These are phyloP conservation scores for Guyanaporus albipodus DNA, from an alignment of 768 basidiomycete genomes.

Conservation along the genomic window DNA sequence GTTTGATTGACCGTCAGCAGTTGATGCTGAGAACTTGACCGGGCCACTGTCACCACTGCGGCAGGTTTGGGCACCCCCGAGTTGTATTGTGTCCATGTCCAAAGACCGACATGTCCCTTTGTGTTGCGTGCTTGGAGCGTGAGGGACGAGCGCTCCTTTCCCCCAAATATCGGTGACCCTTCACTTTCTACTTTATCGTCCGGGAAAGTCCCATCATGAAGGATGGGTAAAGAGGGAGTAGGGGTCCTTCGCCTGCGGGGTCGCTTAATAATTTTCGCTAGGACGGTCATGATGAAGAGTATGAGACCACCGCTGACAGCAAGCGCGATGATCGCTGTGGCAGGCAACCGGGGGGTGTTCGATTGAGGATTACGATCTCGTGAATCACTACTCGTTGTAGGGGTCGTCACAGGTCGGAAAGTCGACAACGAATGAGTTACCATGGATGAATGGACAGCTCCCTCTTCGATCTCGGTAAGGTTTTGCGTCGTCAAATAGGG, in stretches of 20 bases:
- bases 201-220: constrained; percentile 52
- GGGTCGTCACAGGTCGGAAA: not conserved
- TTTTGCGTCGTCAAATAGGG: constrained; percentile 27
- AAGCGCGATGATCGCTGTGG: constrained; percentile 48
- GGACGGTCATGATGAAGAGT: constrained; percentile 45
- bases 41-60: constrained; percentile 22
- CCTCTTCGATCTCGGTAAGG: constrained; percentile 21
- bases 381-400: not conserved
- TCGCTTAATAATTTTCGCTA: constrained; percentile 45
- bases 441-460: constrained; percentile 11
- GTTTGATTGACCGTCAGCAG: constrained; percentile 7
- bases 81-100: constrained; percentile 57
- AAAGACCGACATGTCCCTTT: constrained; percentile 42
- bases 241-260: constrained; percentile 53
- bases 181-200: constrained; percentile 44
- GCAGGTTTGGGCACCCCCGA: constrained; percentile 32
- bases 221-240: constrained; percentile 71
- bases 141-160: constrained; percentile 56
- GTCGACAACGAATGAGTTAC: constrained; percentile 4
- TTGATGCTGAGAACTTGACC: constrained; percentile 20
- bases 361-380: constrained; percentile 9
- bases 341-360: constrained; percentile 37
- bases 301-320: constrained; percentile 49
- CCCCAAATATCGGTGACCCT: constrained; percentile 76
- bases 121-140: constrained; percentile 27